Evolutionary conservation across 176 grass and related monocot genomes (phyloP), one percentile per base, ranked within the genome.

Genomic region (Zizania latifolia): DNA sequence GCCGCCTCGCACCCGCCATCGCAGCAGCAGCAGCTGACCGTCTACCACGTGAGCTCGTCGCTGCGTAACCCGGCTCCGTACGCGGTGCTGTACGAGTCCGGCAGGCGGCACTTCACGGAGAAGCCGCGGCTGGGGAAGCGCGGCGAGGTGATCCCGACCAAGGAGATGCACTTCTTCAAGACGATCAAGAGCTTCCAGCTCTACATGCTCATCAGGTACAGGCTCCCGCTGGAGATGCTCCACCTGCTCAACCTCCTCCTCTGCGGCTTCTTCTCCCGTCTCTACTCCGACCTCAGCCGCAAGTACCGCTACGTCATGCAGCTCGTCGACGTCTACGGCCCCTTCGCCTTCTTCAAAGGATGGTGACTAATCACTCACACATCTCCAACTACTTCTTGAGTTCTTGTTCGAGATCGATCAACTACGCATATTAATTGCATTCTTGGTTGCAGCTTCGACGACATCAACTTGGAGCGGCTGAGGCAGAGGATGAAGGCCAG

Each of bases 271-370:
- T 78, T 89, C 67, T 74, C 82, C 0, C 4, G 33, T 6, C 82
- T 85, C 21, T 85, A 85, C 33, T 53, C 85, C 0, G 83, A 89
- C 2, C 82, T 85, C n/a, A 85, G 37, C 58, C 77, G 71, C 16
- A 84, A 79, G 36, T 96, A 90, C 58, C 84, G 72, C 29, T 96
- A 78, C 10, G 71, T 85, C 22, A 76, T 96, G 65, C 87, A 78
- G 57, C 84, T 96, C 8, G 78, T 90, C 31, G 84, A 96, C 17
- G 74, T 96, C 38, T 96, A 96, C 34, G 58, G 77, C 2, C 89
- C 93, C 0, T 96, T 90, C 34, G 74, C 74, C 34, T 90, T 88
- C 58, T 96, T 96, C 89, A 88, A 78, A 83, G 88, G 84, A 90
- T 83, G 88, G 88, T 89, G n/a, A n/a, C n/a, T n/a, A n/a, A n/a